Percentiles rank a stretch among this genome's conserved stretches.
These are phyloP conservation scores for Cercophora scortea DNA, from an alignment of 495 filamentous ascomycete genomes.

Conservation along the genomic window DNA sequence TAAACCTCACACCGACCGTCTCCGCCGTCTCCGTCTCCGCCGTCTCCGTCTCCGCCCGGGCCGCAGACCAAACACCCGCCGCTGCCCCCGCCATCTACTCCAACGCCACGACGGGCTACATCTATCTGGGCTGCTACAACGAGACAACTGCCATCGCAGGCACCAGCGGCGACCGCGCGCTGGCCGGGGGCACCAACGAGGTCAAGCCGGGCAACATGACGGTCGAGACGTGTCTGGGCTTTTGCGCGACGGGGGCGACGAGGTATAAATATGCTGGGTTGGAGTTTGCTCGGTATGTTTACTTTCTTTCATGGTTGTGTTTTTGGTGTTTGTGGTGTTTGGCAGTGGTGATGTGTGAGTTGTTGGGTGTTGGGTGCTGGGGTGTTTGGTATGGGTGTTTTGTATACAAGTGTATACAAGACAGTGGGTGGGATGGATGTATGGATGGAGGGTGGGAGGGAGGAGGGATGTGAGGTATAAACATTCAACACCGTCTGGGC, in stretches of 20 bases:
- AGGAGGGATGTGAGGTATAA: no score
- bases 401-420: no score
- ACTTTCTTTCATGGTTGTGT: neutral
- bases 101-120: slow-evolving; percentile 12
- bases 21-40: no score
- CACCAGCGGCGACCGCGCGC: slow-evolving; percentile 19
- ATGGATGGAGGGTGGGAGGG: no score
- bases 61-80: no score
- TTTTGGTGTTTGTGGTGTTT: neutral
- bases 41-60: no score
- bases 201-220: slow-evolving; percentile 30
- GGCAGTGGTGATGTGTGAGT: no score
- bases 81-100: slow-evolving; percentile 1
- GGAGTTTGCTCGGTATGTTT: slow-evolving; percentile 36
- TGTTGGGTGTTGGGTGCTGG: neutral
- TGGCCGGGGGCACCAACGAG: slow-evolving; percentile 26
- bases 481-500: no score
- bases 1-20: no score
- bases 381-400: no score
- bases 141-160: slow-evolving; percentile 32
- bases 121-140: slow-evolving; percentile 43
- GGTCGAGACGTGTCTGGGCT: slow-evolving; percentile 31
- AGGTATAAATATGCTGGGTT: slow-evolving; percentile 35
- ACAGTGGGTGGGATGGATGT: no score
- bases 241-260: slow-evolving; percentile 22